Percentiles rank a stretch among this genome's conserved stretches.
phyloP scores from a whole-genome alignment of 148 eudicot species.

The Salicornia ramosissima region DNA sequence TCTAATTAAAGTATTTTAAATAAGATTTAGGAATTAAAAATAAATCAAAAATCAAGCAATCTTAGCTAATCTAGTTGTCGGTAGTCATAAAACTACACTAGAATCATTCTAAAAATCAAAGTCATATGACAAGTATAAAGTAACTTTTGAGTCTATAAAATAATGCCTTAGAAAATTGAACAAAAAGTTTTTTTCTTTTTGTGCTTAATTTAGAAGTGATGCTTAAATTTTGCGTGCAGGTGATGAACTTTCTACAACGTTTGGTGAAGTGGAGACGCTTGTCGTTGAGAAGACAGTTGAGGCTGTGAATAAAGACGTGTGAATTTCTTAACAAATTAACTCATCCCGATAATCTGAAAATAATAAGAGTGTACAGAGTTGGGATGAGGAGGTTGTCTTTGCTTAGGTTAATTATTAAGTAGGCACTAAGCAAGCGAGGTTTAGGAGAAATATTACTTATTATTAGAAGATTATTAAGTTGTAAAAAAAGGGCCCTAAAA shows the following conservation, averaged over 20 bases:
- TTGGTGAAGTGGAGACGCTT: conserved; percentile 58
- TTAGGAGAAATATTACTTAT: neutral
- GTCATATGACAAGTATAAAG: too few species aligned
- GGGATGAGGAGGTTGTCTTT: conserved; percentile 14
- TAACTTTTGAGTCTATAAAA: too few species aligned
- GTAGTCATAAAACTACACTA: too few species aligned
- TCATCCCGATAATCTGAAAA: neutral
- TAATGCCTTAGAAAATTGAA: too few species aligned
- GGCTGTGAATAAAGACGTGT: conserved; percentile 18
- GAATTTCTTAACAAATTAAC: conserved; percentile 3
- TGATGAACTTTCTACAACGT: conserved; percentile 65
- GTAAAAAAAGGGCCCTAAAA: neutral
- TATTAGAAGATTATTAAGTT: neutral
- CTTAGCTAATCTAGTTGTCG: too few species aligned
- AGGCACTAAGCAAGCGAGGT: conserved; percentile 6
- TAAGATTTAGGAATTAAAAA: too few species aligned
- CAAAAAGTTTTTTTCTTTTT: too few species aligned
- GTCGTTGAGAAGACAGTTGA: conserved; percentile 38
- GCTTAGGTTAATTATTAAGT: conserved; percentile 18
- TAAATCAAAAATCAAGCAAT: too few species aligned
- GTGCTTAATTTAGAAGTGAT: too few species aligned
- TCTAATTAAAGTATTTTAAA: too few species aligned
- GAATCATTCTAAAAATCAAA: too few species aligned
- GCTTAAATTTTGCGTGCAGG: too few species aligned
- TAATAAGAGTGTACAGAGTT: conserved; percentile 10